A percentile compares a stretch with the other conserved stretches of the same genome.
Evolutionary conservation across 352 stramenopile species (phyloP).

Genomic region (Phytophthora parvispora): DNA sequence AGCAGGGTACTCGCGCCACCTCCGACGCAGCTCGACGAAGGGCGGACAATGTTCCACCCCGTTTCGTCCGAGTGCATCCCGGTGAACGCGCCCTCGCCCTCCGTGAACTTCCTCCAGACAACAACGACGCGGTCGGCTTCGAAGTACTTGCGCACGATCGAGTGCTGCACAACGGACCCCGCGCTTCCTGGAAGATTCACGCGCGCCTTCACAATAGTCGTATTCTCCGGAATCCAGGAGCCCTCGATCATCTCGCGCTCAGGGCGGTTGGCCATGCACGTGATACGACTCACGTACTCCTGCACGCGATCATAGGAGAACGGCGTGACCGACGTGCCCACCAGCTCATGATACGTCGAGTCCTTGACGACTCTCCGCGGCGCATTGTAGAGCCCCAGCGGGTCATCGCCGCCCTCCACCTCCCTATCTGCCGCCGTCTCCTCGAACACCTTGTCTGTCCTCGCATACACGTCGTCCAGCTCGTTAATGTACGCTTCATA

Average conservation of each 20-base stretch:
- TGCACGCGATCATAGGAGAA: conserved; percentile 29
- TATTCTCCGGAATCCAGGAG: conserved; percentile 25
- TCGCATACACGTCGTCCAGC: conserved; percentile 35
- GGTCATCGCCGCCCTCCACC: background rate
- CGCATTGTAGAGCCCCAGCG: background rate
- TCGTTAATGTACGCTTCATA: conserved; percentile 35
- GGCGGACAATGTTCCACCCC: conserved; percentile 49
- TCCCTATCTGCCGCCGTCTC: background rate
- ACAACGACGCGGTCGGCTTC: conserved; percentile 57
- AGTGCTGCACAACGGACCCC: conserved; percentile 11
- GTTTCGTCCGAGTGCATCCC: conserved; percentile 70
- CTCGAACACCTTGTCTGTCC: conserved; percentile 24
- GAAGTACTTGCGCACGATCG: conserved; percentile 49
- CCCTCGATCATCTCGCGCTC: conserved; percentile 20
- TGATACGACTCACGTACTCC: background rate
- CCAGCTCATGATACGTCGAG: conserved; percentile 23
- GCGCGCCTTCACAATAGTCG: conserved; percentile 33
- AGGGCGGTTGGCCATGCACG: conserved; percentile 16
- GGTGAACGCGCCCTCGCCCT: conserved; percentile 44
- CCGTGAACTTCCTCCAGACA: conserved; percentile 56
- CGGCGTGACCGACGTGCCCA: conserved; percentile 19
- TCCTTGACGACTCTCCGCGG: background rate
- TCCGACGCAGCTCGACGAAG: conserved; percentile 8
- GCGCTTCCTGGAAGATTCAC: background rate
- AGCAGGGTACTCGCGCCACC: conserved; percentile 13